A percentile compares a stretch with the other conserved stretches of the same genome.
Evolutionary conservation across 2,329 filamentous ascomycete species (phyloP).

Genomic region (Sclerotinia nivalis): DNA sequence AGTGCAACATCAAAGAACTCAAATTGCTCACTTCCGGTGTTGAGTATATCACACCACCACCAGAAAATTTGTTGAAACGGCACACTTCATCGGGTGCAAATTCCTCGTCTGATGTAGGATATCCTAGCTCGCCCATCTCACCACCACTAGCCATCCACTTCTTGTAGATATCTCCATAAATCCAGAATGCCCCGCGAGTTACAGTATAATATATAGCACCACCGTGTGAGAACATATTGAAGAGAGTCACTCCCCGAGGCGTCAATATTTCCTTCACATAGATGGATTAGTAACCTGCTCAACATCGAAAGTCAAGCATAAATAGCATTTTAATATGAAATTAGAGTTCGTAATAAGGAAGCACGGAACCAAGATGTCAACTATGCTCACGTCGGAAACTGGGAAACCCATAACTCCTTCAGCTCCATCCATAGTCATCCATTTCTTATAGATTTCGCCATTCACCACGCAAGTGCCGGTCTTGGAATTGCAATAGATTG

Average conservation of each 20-base stretch:
- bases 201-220: conserved; percentile 19
- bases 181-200: conserved; percentile 15
- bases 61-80: conserved; percentile 11
- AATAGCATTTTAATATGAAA: not conserved
- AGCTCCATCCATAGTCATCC: conserved; percentile 2
- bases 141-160: conserved; percentile 16
- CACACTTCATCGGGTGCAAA: conserved; percentile 3
- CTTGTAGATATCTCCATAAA: conserved; percentile 21
- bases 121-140: conserved; percentile 1
- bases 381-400: conserved; percentile 8
- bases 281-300: not conserved
- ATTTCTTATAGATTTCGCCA: conserved; percentile 10
- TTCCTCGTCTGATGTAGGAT: conserved; percentile 17
- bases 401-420: conserved; percentile 14
- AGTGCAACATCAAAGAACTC: not conserved
- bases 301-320: not conserved
- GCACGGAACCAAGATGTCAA: not conserved
- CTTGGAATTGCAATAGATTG: conserved; percentile 15
- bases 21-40: conserved; percentile 11
- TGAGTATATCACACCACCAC: conserved; percentile 4
- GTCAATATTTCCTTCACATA: conserved; percentile 13
- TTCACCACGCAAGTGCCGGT: conserved; percentile 3
- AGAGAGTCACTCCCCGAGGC: conserved; percentile 8
- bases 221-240: conserved; percentile 13
- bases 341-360: not conserved